Evolutionary conservation across 148 eudicot species (phyloP), one percentile per base, ranked within the genome.

Genomic region (Cornus suecica): DNA sequence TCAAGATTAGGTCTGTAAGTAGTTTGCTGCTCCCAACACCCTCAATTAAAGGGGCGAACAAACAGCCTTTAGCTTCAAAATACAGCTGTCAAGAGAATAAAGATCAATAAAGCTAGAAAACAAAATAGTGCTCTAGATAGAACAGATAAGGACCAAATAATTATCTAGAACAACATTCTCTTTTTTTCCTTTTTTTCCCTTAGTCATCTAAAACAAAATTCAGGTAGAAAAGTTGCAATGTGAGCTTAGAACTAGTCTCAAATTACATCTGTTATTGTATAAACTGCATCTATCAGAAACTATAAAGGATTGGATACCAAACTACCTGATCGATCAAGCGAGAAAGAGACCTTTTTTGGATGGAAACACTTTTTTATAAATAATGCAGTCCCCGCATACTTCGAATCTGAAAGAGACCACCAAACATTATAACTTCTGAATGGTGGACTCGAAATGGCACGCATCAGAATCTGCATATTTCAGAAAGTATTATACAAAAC

Each of bases 401-500:
- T 95, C 24, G 99, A 86, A 83, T 92, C 97, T 41, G 99, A 76
- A 76, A 95, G 97, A 81, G 99, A 95, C 99, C 99, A 95, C 99
- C 99, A 92, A 34, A 92, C 90, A 56, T 91, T 84, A 82, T 92
- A 95, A 56, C 82, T 80, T 79, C 79, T 86, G 73, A 95, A 90
- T 45, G 94, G 94, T 74, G 87, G 83, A 76, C 83, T 93, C 75
- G 99, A 89, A 52, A 95, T 84, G 75, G 97, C 93, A 58, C 99
- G 99, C 91, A 87, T 84, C 83, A 95, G 73, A 66, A 87, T 71
- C 97, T 94, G 90, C 80, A 80, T 42, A 11, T n/a, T 70, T 52
- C 69, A 79, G 56, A 71, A 74, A 16, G 25, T 11, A 51, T 64
- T 48, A 51, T 23, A 37, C 26, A 13, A 69, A n/a, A 52, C 42